phyloP scores from a whole-genome alignment of 2,329 filamentous ascomycete genomes.

The Myriosclerotinia curreyana region DNA sequence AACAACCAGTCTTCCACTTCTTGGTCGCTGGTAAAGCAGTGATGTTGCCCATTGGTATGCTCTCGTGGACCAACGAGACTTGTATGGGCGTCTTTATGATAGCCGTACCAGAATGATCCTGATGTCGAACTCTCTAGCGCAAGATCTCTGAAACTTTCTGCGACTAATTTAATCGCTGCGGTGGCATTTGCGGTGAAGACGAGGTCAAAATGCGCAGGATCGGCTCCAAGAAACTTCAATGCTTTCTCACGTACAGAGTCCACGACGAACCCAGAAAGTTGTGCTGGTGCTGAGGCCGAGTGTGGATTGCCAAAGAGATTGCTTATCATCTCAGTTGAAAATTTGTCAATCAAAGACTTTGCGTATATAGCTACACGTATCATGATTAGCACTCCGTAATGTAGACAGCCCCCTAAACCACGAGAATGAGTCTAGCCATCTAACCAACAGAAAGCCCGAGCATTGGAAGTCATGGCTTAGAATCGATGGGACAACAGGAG shows the following conservation, averaged over 20 bases:
- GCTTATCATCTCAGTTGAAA: slow-evolving; percentile 71
- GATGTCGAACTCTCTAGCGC: slow-evolving; percentile 57
- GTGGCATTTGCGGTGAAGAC: slow-evolving; percentile 94
- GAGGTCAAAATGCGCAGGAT: slow-evolving; percentile 76
- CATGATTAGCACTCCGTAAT: background rate
- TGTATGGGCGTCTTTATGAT: slow-evolving; percentile 83
- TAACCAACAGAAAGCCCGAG: background rate
- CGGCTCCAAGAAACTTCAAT: slow-evolving; percentile 74
- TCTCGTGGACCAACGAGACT: slow-evolving; percentile 80
- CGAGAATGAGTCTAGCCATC: background rate
- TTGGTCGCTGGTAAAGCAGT: slow-evolving; percentile 55
- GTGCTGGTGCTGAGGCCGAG: slow-evolving; percentile 77
- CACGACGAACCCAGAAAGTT: slow-evolving; percentile 67
- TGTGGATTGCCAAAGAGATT: slow-evolving; percentile 89
- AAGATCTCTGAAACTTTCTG: slow-evolving; percentile 68
- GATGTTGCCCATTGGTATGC: slow-evolving; percentile 61
- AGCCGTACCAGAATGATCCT: slow-evolving; percentile 73
- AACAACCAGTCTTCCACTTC: slow-evolving; percentile 65
- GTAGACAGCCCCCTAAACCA: background rate
- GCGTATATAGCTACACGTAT: slow-evolving; percentile 56
- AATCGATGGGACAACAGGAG: background rate
- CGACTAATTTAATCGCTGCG: slow-evolving; percentile 80
- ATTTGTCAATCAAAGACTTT: slow-evolving; percentile 76
- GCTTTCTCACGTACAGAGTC: slow-evolving; percentile 70
- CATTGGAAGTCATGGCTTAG: background rate